A percentile compares a stretch with the other conserved stretches of the same genome.
Evolutionary conservation across 169 alveolate species (phyloP).

Genomic region (Plasmodium billcollinsi): DNA sequence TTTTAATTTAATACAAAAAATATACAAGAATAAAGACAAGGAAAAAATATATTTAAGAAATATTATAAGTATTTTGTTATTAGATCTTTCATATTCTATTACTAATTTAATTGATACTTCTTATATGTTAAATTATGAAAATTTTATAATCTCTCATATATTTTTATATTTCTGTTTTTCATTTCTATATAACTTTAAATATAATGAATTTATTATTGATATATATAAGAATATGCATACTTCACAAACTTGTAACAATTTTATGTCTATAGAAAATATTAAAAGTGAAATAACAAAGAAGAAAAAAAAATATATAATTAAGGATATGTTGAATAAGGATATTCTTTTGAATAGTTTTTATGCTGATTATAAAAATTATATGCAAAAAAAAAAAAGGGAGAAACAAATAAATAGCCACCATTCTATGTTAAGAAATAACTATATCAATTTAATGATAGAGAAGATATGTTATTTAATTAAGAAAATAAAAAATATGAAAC

Average conservation of each 20-base stretch:
- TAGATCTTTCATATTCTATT: slow-evolving; percentile 54
- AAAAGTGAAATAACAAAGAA: background rate
- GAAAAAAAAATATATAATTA: slow-evolving; percentile 18
- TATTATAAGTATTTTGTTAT: slow-evolving; percentile 14
- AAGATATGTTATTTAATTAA: slow-evolving; percentile 28
- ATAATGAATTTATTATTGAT: slow-evolving; percentile 69
- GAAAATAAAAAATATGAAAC: slow-evolving; percentile 22
- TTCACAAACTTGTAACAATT: slow-evolving; percentile 9
- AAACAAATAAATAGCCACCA: slow-evolving; percentile 12
- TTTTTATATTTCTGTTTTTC: slow-evolving; percentile 58
- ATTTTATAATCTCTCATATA: slow-evolving; percentile 22
- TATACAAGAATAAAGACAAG: slow-evolving; percentile 27
- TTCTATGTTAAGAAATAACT: background rate
- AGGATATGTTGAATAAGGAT: slow-evolving; percentile 10
- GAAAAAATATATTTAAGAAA: slow-evolving; percentile 27
- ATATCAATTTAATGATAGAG: slow-evolving; percentile 18
- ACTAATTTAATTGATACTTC: slow-evolving; percentile 17
- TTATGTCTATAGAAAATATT: background rate
- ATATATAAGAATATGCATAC: slow-evolving; percentile 19
- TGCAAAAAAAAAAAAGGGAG: slow-evolving; percentile 17
- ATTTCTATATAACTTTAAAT: slow-evolving; percentile 36
- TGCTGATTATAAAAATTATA: slow-evolving; percentile 54
- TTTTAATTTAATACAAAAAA: slow-evolving; percentile 46
- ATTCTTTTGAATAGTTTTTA: slow-evolving; percentile 39
- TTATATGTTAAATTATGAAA: slow-evolving; percentile 19